phyloP scores from a whole-genome alignment of 176 grass and related monocot genomes.

The Zizania latifolia region DNA sequence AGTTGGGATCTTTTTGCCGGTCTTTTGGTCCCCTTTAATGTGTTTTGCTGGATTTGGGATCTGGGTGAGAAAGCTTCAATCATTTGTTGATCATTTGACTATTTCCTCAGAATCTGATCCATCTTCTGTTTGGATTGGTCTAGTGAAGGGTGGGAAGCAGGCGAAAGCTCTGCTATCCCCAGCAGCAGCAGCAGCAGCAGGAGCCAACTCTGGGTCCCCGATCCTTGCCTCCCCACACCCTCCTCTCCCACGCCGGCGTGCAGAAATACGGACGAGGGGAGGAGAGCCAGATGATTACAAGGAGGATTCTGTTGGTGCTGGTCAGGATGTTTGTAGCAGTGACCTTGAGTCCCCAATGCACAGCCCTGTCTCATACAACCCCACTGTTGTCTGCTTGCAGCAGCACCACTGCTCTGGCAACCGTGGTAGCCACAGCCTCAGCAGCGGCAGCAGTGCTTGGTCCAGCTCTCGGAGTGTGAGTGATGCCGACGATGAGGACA shows the following conservation, averaged over 20 bases:
- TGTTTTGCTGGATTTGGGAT: conserved; percentile 8
- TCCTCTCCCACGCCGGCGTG: conserved; percentile 41
- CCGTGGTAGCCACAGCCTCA: conserved; percentile 36
- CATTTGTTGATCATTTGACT: neutral
- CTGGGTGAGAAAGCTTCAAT: neutral
- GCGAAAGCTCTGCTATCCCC: conserved; percentile 27
- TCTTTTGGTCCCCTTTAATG: neutral
- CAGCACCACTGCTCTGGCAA: conserved; percentile 20
- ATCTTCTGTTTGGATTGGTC: conserved; percentile 16
- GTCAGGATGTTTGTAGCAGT: conserved; percentile 29
- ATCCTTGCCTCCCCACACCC: conserved; percentile 42
- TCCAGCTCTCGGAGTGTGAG: conserved; percentile 68
- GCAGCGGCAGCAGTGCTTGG: conserved; percentile 64
- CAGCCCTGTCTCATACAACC: conserved; percentile 41
- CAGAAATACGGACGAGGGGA: conserved; percentile 24
- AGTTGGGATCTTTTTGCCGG: conserved; percentile 25
- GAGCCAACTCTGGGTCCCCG: conserved; percentile 39
- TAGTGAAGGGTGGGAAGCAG: conserved; percentile 47
- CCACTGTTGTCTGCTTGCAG: neutral
- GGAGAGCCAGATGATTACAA: conserved; percentile 31
- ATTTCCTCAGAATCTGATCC: conserved; percentile 5
- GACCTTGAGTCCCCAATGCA: conserved; percentile 46
- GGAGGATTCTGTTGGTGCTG: conserved; percentile 16
- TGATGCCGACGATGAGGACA: conserved; percentile 63
- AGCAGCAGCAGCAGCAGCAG: conserved; percentile 31